phyloP scores from a whole-genome alignment of 2,329 filamentous ascomycete genomes.

The Colletotrichum graminicola region DNA sequence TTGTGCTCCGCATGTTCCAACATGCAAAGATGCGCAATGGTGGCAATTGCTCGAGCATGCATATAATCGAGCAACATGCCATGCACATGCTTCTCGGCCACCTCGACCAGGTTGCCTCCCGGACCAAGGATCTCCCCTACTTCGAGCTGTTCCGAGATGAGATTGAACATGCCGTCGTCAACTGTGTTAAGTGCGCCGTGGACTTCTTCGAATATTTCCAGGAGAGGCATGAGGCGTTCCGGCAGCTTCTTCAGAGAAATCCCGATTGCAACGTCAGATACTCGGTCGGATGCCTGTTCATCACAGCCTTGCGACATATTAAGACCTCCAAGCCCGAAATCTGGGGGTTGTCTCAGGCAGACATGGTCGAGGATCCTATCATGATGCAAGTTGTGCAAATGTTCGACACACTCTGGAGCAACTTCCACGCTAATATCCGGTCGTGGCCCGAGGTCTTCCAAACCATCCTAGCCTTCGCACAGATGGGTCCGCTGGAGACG shows the following conservation, averaged over 20 bases:
- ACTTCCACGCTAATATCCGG: conserved; percentile 71
- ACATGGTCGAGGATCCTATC: conserved; percentile 44
- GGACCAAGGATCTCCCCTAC: conserved; percentile 76
- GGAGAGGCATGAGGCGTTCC: conserved; percentile 67
- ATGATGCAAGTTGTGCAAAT: conserved; percentile 45
- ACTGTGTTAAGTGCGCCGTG: conserved; percentile 67
- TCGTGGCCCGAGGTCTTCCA: conserved; percentile 84
- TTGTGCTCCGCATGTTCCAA: conserved; percentile 73
- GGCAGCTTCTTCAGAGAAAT: conserved; percentile 74
- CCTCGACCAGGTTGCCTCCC: conserved; percentile 80
- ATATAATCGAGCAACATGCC: conserved; percentile 58
- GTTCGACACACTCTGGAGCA: conserved; percentile 70
- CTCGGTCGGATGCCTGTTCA: conserved; percentile 63
- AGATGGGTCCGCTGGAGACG: conserved; percentile 70
- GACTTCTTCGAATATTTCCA: conserved; percentile 73
- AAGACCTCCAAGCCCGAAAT: conserved; percentile 59
- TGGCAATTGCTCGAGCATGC: conserved; percentile 57
- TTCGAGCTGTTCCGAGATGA: conserved; percentile 68
- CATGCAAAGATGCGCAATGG: conserved; percentile 64
- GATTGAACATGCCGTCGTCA: conserved; percentile 60
- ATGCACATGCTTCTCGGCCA: conserved; percentile 72
- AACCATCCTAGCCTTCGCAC: conserved; percentile 75
- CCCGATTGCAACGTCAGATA: conserved; percentile 68
- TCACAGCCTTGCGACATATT: conserved; percentile 65
- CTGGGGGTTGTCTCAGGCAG: conserved; percentile 56